Conservation (phyloP, 768 basidiomycete genomes). For the Boletus reticuloceps region DNA sequence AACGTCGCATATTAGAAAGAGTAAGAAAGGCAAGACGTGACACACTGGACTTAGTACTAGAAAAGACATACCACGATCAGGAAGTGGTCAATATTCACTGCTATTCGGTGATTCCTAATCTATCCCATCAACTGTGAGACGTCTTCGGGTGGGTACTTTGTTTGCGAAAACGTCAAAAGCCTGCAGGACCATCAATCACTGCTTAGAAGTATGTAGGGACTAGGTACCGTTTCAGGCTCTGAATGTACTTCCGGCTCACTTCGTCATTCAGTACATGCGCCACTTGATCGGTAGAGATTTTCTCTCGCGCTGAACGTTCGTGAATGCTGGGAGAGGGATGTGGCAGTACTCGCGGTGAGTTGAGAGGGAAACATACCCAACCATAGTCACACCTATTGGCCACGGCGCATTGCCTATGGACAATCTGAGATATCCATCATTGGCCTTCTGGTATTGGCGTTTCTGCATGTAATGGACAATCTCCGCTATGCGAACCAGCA, state of each 20-base stretch:
- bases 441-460: constrained; percentile 92
- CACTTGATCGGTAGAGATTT: constrained; percentile 95
- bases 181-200: constrained; percentile 40
- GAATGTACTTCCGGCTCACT: constrained; percentile 98
- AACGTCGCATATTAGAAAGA: constrained; percentile 33
- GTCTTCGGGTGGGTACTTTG: constrained; percentile 92
- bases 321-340: constrained; percentile 64
- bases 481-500: constrained; percentile 84
- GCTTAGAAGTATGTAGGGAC: neutral
- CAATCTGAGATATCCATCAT: constrained; percentile 94
- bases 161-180: constrained; percentile 92
- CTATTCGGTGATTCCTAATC: neutral
- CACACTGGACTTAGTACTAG: constrained; percentile 3
- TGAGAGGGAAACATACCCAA: constrained; percentile 62
- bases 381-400: constrained; percentile 99
- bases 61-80: constrained; percentile 6
- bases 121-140: constrained; percentile 91
- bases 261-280: constrained; percentile 99
- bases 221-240: constrained; percentile 89
- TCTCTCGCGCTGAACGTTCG: constrained; percentile 96
- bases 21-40: constrained; percentile 28
- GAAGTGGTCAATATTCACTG: neutral
- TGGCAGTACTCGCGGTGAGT: neutral
- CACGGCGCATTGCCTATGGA: constrained; percentile 99
- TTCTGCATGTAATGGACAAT: constrained; percentile 97